These are phyloP conservation scores for Conticribra guillardii DNA, from an alignment of 108 stramenopile species.

Conservation along the genomic window DNA sequence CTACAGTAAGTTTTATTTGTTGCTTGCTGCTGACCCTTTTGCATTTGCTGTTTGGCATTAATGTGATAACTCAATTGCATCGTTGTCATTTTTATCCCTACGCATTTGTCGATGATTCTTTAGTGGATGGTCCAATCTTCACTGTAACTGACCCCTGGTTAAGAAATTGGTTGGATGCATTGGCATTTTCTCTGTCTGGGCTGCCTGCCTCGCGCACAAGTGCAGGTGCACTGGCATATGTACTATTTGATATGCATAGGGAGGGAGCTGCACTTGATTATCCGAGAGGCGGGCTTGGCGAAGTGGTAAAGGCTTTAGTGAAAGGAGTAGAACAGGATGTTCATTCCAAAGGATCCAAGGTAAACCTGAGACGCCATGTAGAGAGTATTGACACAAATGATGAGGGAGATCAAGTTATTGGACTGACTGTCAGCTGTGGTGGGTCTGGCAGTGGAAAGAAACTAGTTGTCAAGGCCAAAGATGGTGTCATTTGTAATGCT, in stretches of 20 bases:
- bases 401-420: slow-evolving; percentile 53
- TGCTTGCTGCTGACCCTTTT: not conserved
- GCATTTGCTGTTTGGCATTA: not conserved
- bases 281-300: slow-evolving; percentile 83
- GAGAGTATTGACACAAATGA: slow-evolving; percentile 66
- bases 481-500: slow-evolving; percentile 87
- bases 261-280: slow-evolving; percentile 87
- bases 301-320: slow-evolving; percentile 87
- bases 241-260: slow-evolving; percentile 90
- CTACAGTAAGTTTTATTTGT: slow-evolving; percentile 71
- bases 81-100: no score
- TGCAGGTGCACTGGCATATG: slow-evolving; percentile 94
- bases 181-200: slow-evolving; percentile 91
- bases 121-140: slow-evolving; percentile 63
- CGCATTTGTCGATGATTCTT: not conserved
- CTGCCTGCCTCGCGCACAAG: slow-evolving; percentile 85
- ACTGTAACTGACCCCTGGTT: slow-evolving; percentile 82
- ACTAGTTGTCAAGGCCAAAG: slow-evolving; percentile 55
- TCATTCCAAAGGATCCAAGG: slow-evolving; percentile 46
- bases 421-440: slow-evolving; percentile 57
- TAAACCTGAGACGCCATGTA: slow-evolving; percentile 69
- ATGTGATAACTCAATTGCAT: not conserved
- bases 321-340: slow-evolving; percentile 80
- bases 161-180: slow-evolving; percentile 90
- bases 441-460: slow-evolving; percentile 48